Base-by-base conservation (phyloP, 768 basidiomycete genomes). In the Panaeolus papilionaceus region DNA sequence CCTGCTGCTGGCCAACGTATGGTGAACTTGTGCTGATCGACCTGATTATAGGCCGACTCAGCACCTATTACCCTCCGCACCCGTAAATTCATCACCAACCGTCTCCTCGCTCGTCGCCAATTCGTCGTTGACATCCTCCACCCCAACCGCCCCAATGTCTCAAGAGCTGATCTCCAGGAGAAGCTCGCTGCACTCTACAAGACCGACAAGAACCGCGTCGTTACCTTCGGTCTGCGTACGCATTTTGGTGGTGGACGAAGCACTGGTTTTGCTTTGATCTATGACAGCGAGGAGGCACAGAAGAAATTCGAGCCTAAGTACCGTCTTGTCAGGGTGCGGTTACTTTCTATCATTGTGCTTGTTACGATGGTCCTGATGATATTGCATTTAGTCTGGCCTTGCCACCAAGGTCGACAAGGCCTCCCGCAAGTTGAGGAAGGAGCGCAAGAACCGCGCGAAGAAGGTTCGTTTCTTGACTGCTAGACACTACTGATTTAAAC, bases 51-150 rank as follows among this genome's bases (percentile, higher is more conserved):
- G 92, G 87, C 92, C 83, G 93, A 93, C 79, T 85, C 89, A 80
- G 88, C 94, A 79, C 91, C 96, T 68, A 87, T 99, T 73, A 99
- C 98, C 72, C 87, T 99, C 79, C 94, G 98, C 76, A 98, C 98
- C 65, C 93, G 96, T 81, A 98, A 99, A 87, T 99, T 99, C 86
- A 93, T 98, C 82, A 98, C 96, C 78, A 99, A 99, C 89, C 95
- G 96, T 69, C 92, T 99, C 71, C 85, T 99, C 63, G 90, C 93
- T 73, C 93, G 98, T 74, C 93, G 94, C 76, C 98, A 99, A 86
- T 96, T 99, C 77, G 87, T 98, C 73, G 87, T 98, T 72, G 95
- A 96, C 73, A 88, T 97, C 73, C 89, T 98, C 73, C 98, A 99
- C 83, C 97, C 97, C n/a, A 91, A 88, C 66, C 93, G 96, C 67